Base-by-base conservation (phyloP, 2,329 filamentous ascomycete genomes). In the Colletotrichum spinosum region DNA sequence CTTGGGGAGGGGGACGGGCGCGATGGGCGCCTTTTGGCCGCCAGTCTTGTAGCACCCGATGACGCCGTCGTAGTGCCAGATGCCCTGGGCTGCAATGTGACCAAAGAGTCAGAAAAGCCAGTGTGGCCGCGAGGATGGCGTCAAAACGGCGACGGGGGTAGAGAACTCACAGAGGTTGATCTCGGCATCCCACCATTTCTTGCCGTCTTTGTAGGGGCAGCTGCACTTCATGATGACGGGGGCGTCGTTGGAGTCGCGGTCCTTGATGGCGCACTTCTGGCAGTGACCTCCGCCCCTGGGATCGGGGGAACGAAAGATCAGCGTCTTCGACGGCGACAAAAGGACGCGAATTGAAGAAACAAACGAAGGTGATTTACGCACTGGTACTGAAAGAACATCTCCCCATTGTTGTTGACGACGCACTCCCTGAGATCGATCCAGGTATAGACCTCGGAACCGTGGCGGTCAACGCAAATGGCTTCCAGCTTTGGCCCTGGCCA, bases 91-190 rank as follows among this genome's bases (percentile, higher is more conserved):
- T 64, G n/a, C 25, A 25, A 25, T 25, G 25, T 25, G 25, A 7
- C 12, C 2, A 4, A 38, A 11, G 10, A 3, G 35, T 63, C 15
- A 58, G 41, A 12, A n/a, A 6, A 11, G 25, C 34, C 50, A 10
- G 15, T 45, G 13, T 44, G 44, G 6, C 8, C 5, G 15, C 2
- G 5, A 17, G n/a, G 48, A 35, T 13, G 48, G 17, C 11, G 11
- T 34, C 37, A 4, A 6, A 3, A 5, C 6, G 6, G 4, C 8
- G 33, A 13, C 6, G 8, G 13, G 25, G 1, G 2, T 17, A 25
- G 17, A n/a, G 37, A 2, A n/a, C 60, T 60, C n/a, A 60, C 60
- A 60, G 37, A 64, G 60, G 37, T 54, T 60, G 55, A 64, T 38
- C 11, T 25, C 42, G 10, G 4, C 35, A 37, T 44, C 15, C 7